Base-by-base conservation (phyloP, 495 filamentous ascomycete species). In the Neurospora sp. region DNA sequence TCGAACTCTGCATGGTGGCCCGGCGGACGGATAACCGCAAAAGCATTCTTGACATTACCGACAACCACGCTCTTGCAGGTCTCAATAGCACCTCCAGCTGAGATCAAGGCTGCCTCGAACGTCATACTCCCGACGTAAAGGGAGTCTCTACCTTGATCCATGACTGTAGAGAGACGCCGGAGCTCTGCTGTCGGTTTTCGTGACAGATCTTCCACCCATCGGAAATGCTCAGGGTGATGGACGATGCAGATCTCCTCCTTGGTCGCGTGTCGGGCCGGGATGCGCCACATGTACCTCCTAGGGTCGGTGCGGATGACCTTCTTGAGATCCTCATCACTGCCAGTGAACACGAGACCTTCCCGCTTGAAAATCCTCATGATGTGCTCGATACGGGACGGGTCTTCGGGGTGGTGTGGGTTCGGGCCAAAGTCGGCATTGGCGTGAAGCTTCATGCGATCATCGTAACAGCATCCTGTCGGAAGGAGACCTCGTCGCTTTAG, bases 21-120 rank as follows among this genome's bases (percentile, higher is more conserved):
- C 0, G 96, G 96, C 3, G 96, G 96, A 48, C 96, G 90, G 73
- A 99, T 96, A 17, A 98, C 90, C 1, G 96, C 96, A 77, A 99
- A 94, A 3, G 93, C 93, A 78, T 99, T 99, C 79, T 94, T 97
- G 69, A 97, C 91, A 39, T 86, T 85, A 10, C 93, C 91, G 13
- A 85, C 83, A 19, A 93, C 90, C 1, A 99, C 94, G 38, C 92
- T 90, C 76, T 93, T 87, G 81, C 94, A 96, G 1, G 94, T 96
- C 80, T 99, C 96, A 73, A 98, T 97, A 9, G 94, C 94, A 36
- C 95, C 96, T 45, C 96, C 96, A n/a, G 92, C 93, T 2, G 95
- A 94, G 34, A 99, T 85, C 17, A 91, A 81, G 0, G 95, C 90
- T 40, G 92, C 92, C n/a, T 87, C 84, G 78, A 91, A 97, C 0